Conservation (phyloP, 2,329 filamentous ascomycete species). For the Helotiales sp. region DNA sequence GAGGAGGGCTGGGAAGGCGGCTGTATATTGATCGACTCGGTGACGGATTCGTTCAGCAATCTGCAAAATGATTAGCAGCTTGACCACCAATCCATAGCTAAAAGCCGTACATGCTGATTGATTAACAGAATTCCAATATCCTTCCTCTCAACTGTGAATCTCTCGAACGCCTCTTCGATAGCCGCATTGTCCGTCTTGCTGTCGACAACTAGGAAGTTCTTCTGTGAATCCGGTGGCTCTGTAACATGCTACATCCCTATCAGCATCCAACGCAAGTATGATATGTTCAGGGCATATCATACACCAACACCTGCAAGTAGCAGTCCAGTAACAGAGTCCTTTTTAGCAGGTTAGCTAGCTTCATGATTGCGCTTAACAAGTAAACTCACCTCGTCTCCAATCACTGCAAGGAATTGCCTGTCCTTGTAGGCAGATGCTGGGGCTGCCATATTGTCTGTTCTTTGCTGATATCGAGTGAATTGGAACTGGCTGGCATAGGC, state of each 20-base stretch:
- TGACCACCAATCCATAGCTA: background rate
- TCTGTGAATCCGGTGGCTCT: conserved; percentile 83
- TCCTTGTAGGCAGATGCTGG: conserved; percentile 71
- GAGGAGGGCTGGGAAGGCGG: conserved; percentile 92
- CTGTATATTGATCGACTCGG: conserved; percentile 87
- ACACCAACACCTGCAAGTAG: conserved; percentile 95
- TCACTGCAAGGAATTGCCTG: conserved; percentile 94
- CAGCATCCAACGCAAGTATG: conserved; percentile 18
- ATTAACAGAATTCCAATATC: conserved; percentile 97
- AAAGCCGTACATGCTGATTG: conserved; percentile 83
- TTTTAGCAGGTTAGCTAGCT: conserved; percentile 12
- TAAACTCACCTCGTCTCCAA: conserved; percentile 83
- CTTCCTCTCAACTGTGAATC: conserved; percentile 87
- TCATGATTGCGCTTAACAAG: background rate
- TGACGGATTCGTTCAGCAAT: conserved; percentile 93
- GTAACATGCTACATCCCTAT: conserved; percentile 76
- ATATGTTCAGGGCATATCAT: conserved; percentile 63
- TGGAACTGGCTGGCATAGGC: background rate
- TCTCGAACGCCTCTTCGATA: conserved; percentile 89
- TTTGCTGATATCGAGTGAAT: background rate
- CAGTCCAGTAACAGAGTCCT: conserved; percentile 96
- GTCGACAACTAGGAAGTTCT: conserved; percentile 98
- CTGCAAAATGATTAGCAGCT: conserved; percentile 52
- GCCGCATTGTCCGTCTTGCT: conserved; percentile 85
- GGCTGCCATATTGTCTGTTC: conserved; percentile 58